A percentile compares a stretch with the other conserved stretches of the same genome.
These are phyloP conservation scores for Penicillium polonicum DNA, from an alignment of 2,329 filamentous ascomycete genomes.

Conservation along the genomic window DNA sequence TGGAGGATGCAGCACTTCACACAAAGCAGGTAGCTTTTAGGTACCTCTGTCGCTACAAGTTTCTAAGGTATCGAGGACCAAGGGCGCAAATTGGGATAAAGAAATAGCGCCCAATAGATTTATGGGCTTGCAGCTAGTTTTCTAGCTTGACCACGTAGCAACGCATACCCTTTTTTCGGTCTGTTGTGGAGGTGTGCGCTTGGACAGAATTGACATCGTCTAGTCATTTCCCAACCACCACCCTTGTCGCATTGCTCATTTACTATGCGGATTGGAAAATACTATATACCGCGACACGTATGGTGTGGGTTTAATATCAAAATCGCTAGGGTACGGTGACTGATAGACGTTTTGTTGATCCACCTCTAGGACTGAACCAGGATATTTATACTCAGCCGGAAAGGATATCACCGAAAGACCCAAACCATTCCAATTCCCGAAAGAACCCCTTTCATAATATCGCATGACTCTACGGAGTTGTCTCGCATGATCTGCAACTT, in stretches of 20 bases:
- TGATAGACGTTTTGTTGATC: not conserved
- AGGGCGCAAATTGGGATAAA: slow-evolving; percentile 3
- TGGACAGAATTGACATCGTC: slow-evolving; percentile 8
- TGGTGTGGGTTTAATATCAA: slow-evolving; percentile 2
- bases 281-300: slow-evolving; percentile 16
- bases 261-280: not conserved
- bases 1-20: not conserved
- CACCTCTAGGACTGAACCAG: not conserved
- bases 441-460: slow-evolving; percentile 7
- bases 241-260: slow-evolving; percentile 24
- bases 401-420: not conserved
- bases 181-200: slow-evolving; percentile 9
- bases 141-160: slow-evolving; percentile 11
- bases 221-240: slow-evolving; percentile 2
- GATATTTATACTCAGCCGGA: not conserved
- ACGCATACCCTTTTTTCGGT: slow-evolving; percentile 5
- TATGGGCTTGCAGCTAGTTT: slow-evolving; percentile 9
- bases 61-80: not conserved
- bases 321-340: slow-evolving; percentile 10
- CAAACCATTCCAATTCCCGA: not conserved
- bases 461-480: slow-evolving; percentile 23
- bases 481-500: slow-evolving; percentile 28
- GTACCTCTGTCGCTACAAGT: slow-evolving; percentile 2
- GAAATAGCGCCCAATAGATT: slow-evolving; percentile 11
- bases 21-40: slow-evolving; percentile 4